These are phyloP conservation scores for Taphrina deformans DNA, from an alignment of 1,139 yeast genomes.

Conservation along the genomic window DNA sequence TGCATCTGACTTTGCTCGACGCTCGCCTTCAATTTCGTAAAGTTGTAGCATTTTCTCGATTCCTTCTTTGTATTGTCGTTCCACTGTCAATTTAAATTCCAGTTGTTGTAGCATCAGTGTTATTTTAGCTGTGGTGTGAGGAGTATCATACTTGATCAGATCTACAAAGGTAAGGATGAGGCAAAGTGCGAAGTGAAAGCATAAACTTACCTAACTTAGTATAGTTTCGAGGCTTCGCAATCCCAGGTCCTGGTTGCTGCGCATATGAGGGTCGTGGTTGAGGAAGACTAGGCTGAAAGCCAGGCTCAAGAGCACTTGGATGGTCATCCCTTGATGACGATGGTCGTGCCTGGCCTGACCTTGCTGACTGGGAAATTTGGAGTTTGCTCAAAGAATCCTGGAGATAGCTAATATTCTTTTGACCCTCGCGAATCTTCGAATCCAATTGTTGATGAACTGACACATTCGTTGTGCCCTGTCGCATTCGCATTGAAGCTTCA, in stretches of 20 bases:
- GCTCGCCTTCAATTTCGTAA: slow-evolving; percentile 88
- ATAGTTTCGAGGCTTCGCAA: slow-evolving; percentile 35
- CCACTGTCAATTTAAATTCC: slow-evolving; percentile 89
- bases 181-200: background rate
- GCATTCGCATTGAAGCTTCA: slow-evolving; percentile 78
- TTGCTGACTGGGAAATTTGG: slow-evolving; percentile 41
- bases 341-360: slow-evolving; percentile 7
- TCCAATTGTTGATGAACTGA: slow-evolving; percentile 89
- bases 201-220: slow-evolving; percentile 39
- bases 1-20: slow-evolving; percentile 80
- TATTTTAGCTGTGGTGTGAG: slow-evolving; percentile 91
- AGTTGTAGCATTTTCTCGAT: slow-evolving; percentile 83
- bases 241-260: slow-evolving; percentile 14
- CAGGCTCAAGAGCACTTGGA: background rate
- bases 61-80: slow-evolving; percentile 88
- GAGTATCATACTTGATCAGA: slow-evolving; percentile 85
- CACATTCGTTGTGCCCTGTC: slow-evolving; percentile 72
- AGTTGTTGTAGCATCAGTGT: slow-evolving; percentile 93
- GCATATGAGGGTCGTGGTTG: slow-evolving; percentile 28
- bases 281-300: slow-evolving; percentile 26
- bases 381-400: slow-evolving; percentile 73
- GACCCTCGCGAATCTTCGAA: slow-evolving; percentile 85
- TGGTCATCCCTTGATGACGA: slow-evolving; percentile 5
- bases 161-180: slow-evolving; percentile 51
- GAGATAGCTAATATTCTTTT: slow-evolving; percentile 82